Base-by-base conservation (phyloP, 495 filamentous ascomycete genomes). In the Mycothermus thermophilus region DNA sequence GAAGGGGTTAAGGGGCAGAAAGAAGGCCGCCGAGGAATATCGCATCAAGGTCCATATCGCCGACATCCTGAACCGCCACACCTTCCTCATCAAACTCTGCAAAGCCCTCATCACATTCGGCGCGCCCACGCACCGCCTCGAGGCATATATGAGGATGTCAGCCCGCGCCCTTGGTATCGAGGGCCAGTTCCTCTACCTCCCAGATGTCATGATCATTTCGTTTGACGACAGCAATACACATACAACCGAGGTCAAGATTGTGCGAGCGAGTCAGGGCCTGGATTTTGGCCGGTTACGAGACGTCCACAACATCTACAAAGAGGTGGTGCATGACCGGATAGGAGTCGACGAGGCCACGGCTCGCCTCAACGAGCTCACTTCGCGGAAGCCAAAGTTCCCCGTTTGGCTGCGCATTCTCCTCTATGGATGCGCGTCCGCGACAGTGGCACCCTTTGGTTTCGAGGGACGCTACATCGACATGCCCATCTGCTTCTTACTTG, bases 151-250 rank as follows among this genome's bases (percentile, higher is more conserved):
- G 79, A 76, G 69, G 35, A 93, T 87, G 84, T 83, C 82, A 10
- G 77, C 87, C 17, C 72, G 83, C 3, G 82, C 92, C 4, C 69
- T 96, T 28, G 80, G 88, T 54, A 86, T 95, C 30, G 81, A 93
- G 40, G 82, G 77, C 27, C 85, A 93, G 40, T 95, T 93, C 47
- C 59, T 94, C 27, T 95, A 94, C 51, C 76, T 94, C 15, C 88
- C 88, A 2, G 83, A 83, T 13, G 92, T 83, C 47, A 96, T 95
- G 88, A 82, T 96, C 41, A 79, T 93, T 39, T 85, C 83, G 4
- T 95, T 96, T 49, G 88, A 93, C 48, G 88, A 96, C 58, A 67
- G 71, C 16, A 70, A 76, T 16, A 92, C 84, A 7, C 87, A 94
- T 48, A 94, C 88, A 7, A 85, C 86, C 5, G 88, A 93, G 53